These are phyloP conservation scores for Zasmidium angulare DNA, from an alignment of 2,329 filamentous ascomycete genomes.

Conservation along the genomic window DNA sequence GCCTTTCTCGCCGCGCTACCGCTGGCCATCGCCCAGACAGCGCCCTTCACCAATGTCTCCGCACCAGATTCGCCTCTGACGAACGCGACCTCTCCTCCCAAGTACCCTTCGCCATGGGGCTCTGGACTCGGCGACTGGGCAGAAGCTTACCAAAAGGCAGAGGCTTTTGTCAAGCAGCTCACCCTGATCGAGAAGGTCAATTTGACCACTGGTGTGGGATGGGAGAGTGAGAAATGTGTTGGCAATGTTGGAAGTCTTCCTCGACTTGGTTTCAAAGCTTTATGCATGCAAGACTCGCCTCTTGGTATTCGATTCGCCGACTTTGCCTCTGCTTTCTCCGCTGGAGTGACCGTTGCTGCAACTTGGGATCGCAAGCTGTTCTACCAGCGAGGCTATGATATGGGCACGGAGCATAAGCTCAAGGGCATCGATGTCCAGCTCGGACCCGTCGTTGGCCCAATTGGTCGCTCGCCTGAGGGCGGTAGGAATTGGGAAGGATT, in stretches of 20 bases:
- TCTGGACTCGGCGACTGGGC: conserved; percentile 72
- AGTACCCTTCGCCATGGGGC: conserved; percentile 87
- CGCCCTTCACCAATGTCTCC: not conserved
- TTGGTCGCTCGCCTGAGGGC: conserved; percentile 67
- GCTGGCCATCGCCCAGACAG: conserved; percentile 28
- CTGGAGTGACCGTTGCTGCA: conserved; percentile 76
- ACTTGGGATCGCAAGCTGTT: conserved; percentile 76
- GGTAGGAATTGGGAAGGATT: conserved; percentile 72
- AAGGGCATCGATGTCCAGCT: conserved; percentile 76
- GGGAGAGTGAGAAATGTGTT: conserved; percentile 69
- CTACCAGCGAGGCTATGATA: conserved; percentile 66
- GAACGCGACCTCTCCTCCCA: conserved; percentile 56
- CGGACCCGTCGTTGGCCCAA: conserved; percentile 73
- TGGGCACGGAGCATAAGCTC: conserved; percentile 71
- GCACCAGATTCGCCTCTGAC: not conserved
- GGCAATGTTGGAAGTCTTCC: conserved; percentile 72
- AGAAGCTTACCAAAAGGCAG: conserved; percentile 72
- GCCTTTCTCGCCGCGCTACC: conserved; percentile 32
- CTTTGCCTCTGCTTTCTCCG: conserved; percentile 78
- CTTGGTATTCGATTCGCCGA: conserved; percentile 76
- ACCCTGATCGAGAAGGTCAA: conserved; percentile 91
- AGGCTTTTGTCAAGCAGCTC: conserved; percentile 76
- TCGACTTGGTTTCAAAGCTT: conserved; percentile 65
- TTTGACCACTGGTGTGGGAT: conserved; percentile 84
- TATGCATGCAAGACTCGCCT: conserved; percentile 88